Evolutionary conservation across 2,329 filamentous ascomycete genomes (phyloP).

Genomic region (Colletotrichum tropicale): DNA sequence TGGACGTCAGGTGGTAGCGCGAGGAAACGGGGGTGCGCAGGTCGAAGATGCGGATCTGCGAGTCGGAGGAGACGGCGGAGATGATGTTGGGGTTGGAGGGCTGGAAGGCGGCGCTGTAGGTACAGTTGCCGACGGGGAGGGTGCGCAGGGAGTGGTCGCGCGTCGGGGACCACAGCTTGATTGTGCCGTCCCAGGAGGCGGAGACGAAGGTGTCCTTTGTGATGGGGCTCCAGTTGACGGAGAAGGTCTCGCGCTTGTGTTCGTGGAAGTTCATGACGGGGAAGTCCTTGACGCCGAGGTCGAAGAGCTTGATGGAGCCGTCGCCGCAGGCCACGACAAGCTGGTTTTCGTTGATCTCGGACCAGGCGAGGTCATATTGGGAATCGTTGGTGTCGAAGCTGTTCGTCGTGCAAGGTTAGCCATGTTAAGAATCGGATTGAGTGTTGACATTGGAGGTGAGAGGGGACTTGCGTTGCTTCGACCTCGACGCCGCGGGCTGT

Average conservation of each 20-base stretch:
- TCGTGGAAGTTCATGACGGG: conserved; percentile 93
- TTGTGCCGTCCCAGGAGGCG: conserved; percentile 93
- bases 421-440: neutral
- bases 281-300: conserved; percentile 80
- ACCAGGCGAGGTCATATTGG: conserved; percentile 94
- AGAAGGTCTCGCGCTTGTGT: conserved; percentile 91
- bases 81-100: conserved; percentile 86
- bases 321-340: conserved; percentile 88
- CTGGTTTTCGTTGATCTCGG: conserved; percentile 95
- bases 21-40: conserved; percentile 84
- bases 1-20: conserved; percentile 83
- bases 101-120: conserved; percentile 90
- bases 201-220: conserved; percentile 91
- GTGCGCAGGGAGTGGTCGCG: conserved; percentile 78
- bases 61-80: conserved; percentile 88
- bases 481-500: conserved; percentile 83
- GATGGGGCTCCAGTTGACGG: conserved; percentile 90
- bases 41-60: conserved; percentile 88
- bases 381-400: conserved; percentile 98
- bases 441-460: neutral
- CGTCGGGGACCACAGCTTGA: conserved; percentile 95
- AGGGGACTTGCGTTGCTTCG: conserved; percentile 71
- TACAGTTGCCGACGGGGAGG: conserved; percentile 89
- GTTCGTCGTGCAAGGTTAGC: neutral
- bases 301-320: conserved; percentile 93